A percentile compares a stretch with the other conserved stretches of the same genome.
These are phyloP conservation scores for Macadamia tetraphylla DNA, from an alignment of 164 flowering plant genomes.

Conservation along the genomic window DNA sequence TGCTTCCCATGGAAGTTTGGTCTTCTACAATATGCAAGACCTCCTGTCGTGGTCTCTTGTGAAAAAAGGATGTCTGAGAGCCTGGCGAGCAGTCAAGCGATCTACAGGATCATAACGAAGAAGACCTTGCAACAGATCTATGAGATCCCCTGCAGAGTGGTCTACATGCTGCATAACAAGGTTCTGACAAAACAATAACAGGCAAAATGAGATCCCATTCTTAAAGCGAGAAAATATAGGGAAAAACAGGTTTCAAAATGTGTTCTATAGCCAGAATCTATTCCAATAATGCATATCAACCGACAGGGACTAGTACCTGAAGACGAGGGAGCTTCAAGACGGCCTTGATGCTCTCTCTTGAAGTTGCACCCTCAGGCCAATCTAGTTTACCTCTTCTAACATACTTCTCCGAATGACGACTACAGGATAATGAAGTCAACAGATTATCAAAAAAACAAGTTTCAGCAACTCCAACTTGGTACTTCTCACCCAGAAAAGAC, in stretches of 20 bases:
- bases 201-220: background rate
- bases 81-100: constrained; percentile 55
- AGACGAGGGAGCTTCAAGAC: constrained; percentile 57
- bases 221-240: no score
- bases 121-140: constrained; percentile 61
- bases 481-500: no score
- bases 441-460: no score
- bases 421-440: constrained; percentile 5
- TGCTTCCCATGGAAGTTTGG: no score
- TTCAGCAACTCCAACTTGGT: background rate
- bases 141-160: constrained; percentile 59
- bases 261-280: no score
- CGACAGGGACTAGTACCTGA: constrained; percentile 30
- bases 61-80: constrained; percentile 67
- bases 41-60: constrained; percentile 37
- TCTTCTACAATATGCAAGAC: background rate
- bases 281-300: no score
- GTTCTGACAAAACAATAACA: constrained; percentile 28
- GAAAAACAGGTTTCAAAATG: no score
- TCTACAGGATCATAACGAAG: constrained; percentile 54
- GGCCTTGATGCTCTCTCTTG: constrained; percentile 68
- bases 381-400: constrained; percentile 54
- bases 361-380: constrained; percentile 75
- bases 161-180: constrained; percentile 68
- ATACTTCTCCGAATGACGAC: constrained; percentile 66